Evolutionary conservation across 2,329 filamentous ascomycete species (phyloP).

Genomic region (Ophiostoma ips): DNA sequence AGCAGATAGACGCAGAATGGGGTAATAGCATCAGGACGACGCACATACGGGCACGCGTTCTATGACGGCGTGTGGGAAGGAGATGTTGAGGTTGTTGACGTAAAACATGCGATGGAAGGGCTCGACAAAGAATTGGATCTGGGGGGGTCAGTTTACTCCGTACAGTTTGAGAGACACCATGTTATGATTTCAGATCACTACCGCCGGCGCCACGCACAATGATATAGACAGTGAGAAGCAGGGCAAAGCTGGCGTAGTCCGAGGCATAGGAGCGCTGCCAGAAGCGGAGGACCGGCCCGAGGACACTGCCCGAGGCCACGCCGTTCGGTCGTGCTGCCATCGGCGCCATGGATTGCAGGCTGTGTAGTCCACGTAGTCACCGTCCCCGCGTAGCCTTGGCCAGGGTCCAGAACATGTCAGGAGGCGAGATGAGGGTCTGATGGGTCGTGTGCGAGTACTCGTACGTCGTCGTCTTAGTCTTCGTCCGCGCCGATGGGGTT

Average conservation of each 20-base stretch:
- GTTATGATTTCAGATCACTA: no score
- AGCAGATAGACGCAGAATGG: background rate
- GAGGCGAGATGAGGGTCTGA: background rate
- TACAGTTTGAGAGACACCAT: no score
- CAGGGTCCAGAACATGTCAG: constrained; percentile 24
- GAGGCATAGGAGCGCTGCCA: constrained; percentile 67
- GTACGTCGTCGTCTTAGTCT: no score
- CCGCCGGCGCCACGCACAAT: constrained; percentile 20
- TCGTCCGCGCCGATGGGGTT: background rate
- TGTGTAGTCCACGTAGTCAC: constrained; percentile 24
- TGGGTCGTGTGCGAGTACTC: no score
- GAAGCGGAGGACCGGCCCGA: constrained; percentile 26
- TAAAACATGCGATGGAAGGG: constrained; percentile 95
- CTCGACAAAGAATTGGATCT: constrained; percentile 56
- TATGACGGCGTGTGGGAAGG: constrained; percentile 70
- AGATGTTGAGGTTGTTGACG: constrained; percentile 69
- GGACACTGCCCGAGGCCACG: constrained; percentile 11
- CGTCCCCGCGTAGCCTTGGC: constrained; percentile 26
- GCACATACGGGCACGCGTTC: constrained; percentile 71
- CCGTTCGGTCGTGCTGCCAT: background rate
- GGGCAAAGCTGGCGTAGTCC: constrained; percentile 68
- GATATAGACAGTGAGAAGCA: constrained; percentile 54
- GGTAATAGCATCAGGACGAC: constrained; percentile 18
- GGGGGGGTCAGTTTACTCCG: no score
- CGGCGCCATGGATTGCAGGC: constrained; percentile 24